Conservation (phyloP, 2,329 filamentous ascomycete species). For the Pseudogymnoascus sp. region DNA sequence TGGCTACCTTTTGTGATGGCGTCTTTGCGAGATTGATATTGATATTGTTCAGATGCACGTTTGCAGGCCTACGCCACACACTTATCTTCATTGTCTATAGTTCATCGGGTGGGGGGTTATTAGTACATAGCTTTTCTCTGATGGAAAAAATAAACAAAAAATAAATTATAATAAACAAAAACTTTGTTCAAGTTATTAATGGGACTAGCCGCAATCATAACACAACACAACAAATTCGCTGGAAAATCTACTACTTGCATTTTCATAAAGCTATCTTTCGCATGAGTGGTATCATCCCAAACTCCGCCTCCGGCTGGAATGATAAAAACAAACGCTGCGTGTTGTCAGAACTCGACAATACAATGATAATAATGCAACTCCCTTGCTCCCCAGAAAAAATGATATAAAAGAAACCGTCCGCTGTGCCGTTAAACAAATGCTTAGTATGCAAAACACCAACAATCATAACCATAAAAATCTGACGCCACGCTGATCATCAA, state of each 20-base stretch:
- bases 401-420: neutral
- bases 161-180: neutral
- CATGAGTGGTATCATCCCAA: slow-evolving; percentile 1
- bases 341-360: neutral
- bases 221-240: neutral
- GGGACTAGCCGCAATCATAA: neutral
- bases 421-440: neutral
- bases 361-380: neutral
- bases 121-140: neutral
- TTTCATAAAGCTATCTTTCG: neutral
- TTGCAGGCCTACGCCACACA: neutral
- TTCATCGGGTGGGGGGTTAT: neutral
- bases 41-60: neutral
- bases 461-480: neutral
- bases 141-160: neutral
- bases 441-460: neutral
- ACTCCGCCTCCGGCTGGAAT: neutral
- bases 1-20: neutral
- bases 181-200: neutral
- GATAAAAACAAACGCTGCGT: neutral
- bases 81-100: slow-evolving; percentile 5
- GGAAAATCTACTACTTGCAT: neutral
- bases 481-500: neutral
- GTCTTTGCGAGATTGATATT: neutral
- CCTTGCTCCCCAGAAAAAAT: neutral